phyloP scores from a whole-genome alignment of 306 rosid genomes.

The Prinsepia uniflora region DNA sequence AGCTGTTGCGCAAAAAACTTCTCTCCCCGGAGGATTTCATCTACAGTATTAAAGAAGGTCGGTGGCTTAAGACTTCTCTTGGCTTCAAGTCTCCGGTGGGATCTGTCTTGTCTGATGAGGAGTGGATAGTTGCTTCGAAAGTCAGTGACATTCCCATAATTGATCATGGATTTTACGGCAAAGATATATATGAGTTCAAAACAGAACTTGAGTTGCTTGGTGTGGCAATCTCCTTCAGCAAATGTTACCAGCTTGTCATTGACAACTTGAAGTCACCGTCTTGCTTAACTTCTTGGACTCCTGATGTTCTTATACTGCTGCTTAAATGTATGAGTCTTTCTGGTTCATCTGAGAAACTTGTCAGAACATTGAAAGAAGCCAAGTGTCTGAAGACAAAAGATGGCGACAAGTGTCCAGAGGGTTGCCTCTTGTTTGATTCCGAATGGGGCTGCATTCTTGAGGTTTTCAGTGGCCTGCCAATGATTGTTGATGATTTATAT shows the following conservation, averaged over 20 bases:
- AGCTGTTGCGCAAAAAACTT: conserved; percentile 29
- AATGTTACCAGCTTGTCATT: conserved; percentile 35
- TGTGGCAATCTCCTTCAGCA: conserved; percentile 38
- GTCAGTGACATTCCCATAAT: conserved; percentile 64
- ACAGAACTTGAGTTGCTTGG: conserved; percentile 61
- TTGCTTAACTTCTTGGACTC: conserved; percentile 25
- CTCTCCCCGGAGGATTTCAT: conserved; percentile 38
- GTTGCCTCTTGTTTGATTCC: conserved; percentile 48
- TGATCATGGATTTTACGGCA: conserved; percentile 43
- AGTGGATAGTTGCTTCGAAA: conserved; percentile 52
- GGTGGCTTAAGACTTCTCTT: conserved; percentile 50
- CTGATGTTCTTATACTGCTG: conserved; percentile 44
- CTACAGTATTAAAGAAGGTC: conserved; percentile 32
- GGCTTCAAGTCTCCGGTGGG: conserved; percentile 58
- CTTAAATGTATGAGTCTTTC: conserved; percentile 33
- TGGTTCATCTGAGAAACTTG: conserved; percentile 15
- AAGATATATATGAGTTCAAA: conserved; percentile 36
- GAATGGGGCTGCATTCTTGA: conserved; percentile 61
- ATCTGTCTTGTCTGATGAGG: conserved; percentile 46
- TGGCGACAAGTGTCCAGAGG: conserved; percentile 49
- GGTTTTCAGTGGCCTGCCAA: conserved; percentile 45
- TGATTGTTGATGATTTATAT: conserved; percentile 48
- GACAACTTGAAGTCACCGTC: conserved; percentile 49
- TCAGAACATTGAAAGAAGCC: conserved; percentile 17
- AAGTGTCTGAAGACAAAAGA: conserved; percentile 52